Evolutionary conservation across 345 rosid genomes (phyloP).

Genomic region (Boechera retrofracta): DNA sequence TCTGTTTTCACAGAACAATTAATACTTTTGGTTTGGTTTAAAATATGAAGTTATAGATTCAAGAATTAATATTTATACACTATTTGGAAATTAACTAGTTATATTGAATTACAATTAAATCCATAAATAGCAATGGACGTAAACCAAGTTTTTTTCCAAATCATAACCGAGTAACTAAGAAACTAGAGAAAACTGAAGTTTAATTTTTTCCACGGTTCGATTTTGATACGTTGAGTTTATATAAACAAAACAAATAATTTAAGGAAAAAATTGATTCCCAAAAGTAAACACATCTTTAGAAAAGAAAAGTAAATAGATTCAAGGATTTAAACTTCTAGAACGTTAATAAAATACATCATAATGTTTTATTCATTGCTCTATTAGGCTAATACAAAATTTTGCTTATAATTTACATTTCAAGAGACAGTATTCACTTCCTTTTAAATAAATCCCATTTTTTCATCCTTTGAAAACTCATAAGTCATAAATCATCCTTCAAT

Average conservation of each 20-base stretch:
- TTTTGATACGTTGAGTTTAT: background rate
- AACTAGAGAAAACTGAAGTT: background rate
- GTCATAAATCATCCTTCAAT: constrained; percentile 23
- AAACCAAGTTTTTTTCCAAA: background rate
- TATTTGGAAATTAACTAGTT: background rate
- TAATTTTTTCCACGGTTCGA: background rate
- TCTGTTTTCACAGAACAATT: background rate
- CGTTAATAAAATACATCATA: background rate
- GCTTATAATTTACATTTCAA: constrained; percentile 34
- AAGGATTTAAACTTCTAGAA: background rate
- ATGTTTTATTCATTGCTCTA: constrained; percentile 11
- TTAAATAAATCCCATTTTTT: constrained; percentile 28
- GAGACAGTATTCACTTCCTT: constrained; percentile 27
- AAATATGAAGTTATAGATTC: background rate
- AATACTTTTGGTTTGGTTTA: background rate
- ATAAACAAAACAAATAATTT: background rate
- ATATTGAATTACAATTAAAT: background rate
- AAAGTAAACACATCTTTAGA: background rate
- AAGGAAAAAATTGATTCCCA: background rate
- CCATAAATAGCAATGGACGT: background rate
- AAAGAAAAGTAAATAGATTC: background rate
- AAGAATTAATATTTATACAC: background rate
- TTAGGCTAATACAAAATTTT: constrained; percentile 1
- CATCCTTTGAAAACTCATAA: constrained; percentile 6
- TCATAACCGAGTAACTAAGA: background rate